Conservation (phyloP, 2,329 filamentous ascomycete genomes). For the Lomentospora prolificans region DNA sequence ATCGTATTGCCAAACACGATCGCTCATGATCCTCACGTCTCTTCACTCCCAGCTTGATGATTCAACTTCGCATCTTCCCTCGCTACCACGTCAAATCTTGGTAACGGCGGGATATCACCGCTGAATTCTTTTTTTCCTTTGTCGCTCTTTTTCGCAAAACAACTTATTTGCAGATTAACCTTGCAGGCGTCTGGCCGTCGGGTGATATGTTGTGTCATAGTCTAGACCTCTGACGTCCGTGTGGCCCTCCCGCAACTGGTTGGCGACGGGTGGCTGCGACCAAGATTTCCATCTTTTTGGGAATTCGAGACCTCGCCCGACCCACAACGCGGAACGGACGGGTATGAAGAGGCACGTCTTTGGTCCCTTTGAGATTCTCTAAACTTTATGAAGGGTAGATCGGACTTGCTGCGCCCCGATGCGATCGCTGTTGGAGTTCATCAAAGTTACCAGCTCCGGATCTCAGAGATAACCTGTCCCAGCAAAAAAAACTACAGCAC, state of each 20-base stretch:
- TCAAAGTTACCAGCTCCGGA: not conserved
- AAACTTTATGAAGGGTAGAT: not conserved
- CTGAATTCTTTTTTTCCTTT: not conserved
- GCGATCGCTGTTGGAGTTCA: not conserved
- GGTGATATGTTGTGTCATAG: conserved; percentile 1
- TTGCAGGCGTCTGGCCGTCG: conserved; percentile 15
- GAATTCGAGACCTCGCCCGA: not conserved
- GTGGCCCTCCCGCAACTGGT: not conserved
- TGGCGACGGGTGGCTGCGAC: not conserved
- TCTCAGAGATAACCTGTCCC: not conserved
- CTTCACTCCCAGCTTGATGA: not conserved
- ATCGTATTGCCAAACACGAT: conserved; percentile 22
- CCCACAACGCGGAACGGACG: not conserved
- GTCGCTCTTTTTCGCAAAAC: not conserved
- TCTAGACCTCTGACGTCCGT: not conserved
- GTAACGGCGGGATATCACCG: not conserved
- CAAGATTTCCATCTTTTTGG: not conserved
- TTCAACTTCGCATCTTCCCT: not conserved
- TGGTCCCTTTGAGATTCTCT: not conserved
- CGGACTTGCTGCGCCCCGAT: conserved; percentile 6
- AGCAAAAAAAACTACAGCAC: not conserved
- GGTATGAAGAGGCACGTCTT: not conserved
- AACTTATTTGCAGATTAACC: conserved; percentile 16
- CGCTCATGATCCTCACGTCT: conserved; percentile 21
- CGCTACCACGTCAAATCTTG: conserved; percentile 1